Evolutionary conservation across 495 filamentous ascomycete genomes (phyloP), one percentile per base, ranked within the genome.

Genomic region (Bombardia bombarda): DNA sequence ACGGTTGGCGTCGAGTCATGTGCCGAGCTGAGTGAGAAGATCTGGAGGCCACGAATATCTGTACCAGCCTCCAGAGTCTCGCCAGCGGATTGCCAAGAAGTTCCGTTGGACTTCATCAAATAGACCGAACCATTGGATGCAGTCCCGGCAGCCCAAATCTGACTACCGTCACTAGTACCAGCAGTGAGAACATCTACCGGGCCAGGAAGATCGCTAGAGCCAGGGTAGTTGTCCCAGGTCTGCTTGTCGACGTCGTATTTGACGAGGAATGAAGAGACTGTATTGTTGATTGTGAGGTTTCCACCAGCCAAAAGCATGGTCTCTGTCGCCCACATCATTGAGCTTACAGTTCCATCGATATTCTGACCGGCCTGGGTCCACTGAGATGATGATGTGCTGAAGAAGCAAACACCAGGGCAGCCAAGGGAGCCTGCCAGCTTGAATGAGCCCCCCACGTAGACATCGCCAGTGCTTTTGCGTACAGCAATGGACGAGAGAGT

Each of bases 401-500:
- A 90, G 43, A 83, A 69, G 65, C 92, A 99, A 17, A 99, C 77
- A 32, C 76, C 78, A 1, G 80, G 75, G 56, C 92, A 99, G 30
- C 70, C 78, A 18, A 96, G 73, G 8, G 83, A 79, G n/a, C 92
- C 93, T 22, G 89, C 93, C 8, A 72, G 70, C 2, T 75, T 68
- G 51, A 97, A 98, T 21, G 72, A 77, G 22, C 92, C 92, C 13
- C 82, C 92, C 23, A 97, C 80, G 58, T 86, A 99, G 24, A 99
- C 72, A 31, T 90, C 76, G 1, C 70, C 65, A 21, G 80, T 80
- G 43, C 68, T 72, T 4, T 84, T 81, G 28, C 79, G 79, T 6
- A 72, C 62, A 13, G 75, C 77, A 49, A 95, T 84, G 20, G 85
- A 68, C 47, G 88, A 83, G 37, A 95, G 86, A 12, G 77, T 70